Evolutionary conservation across 2,329 filamentous ascomycete species (phyloP), one percentile per base, ranked within the genome.

Genomic region (Sclerotinia borealis): DNA sequence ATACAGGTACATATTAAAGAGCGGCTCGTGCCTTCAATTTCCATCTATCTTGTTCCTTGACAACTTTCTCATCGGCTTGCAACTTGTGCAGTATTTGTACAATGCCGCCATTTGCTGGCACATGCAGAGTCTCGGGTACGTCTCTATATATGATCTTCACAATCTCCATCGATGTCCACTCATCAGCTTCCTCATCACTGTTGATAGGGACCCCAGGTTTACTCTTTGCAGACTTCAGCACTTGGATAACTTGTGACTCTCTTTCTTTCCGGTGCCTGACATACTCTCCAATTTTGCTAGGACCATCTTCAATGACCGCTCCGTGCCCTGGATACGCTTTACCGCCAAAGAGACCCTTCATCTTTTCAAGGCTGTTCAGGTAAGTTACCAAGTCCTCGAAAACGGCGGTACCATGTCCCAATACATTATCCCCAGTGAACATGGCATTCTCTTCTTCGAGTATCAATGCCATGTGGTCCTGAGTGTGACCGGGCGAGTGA

Each of bases 291-390:
- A 98, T 89, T 73, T 86, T 93, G 29, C 78, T 79, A 29, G 81
- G 83, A 0, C 90, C 91, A 66, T 95, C 83, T 43, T 87, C 83
- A 29, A 98, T 81, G 3, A 95, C 85, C 0, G 87, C 83, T 0
- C 95, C 95, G 72, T 99, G 95, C 4, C 91, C 93, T 0, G 95
- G 93, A 74, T 96, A 98, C 2, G 87, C 92, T 54, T 85, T 80
- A 1, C 90, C 89, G 0, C 75, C 76, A 69, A 91, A 90, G 8
- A 86, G 78, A 27, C 76, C 75, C 51, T 80, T 79, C 91, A 96
- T 95, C 67, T 80, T 81, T 45, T 85, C 80, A 15, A 96, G 79
- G 64, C 86, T 91, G 25, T 75, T 72, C 66, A 96, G 78, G 73
- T 96, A 96, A 0, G 79, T 77, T 1, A 77, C 75, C 10, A 96